Evolutionary conservation across 2,329 filamentous ascomycete genomes (phyloP).

Genomic region (Hypoxylon sp.): DNA sequence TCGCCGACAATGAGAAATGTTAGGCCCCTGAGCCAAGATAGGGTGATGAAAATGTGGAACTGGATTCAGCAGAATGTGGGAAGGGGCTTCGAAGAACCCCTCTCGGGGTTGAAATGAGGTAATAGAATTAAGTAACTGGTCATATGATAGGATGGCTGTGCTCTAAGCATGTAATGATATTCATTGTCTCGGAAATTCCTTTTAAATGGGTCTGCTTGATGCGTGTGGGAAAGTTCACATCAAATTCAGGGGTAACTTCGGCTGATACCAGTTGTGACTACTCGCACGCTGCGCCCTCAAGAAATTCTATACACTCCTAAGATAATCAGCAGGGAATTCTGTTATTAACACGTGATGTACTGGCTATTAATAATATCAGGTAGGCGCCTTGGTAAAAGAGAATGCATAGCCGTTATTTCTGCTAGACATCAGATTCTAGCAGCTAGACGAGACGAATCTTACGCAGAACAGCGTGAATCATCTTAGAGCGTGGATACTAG

Average conservation of each 20-base stretch:
- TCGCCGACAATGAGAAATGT: constrained; percentile 55
- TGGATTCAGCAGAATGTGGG: constrained; percentile 48
- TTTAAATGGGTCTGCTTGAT: not conserved
- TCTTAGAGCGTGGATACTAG: no score
- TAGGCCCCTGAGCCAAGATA: constrained; percentile 51
- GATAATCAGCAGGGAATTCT: not conserved
- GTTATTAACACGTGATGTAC: not conserved
- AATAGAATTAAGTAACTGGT: no score
- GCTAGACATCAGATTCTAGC: not conserved
- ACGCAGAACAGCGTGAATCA: no score
- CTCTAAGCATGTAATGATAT: not conserved
- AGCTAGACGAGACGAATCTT: not conserved
- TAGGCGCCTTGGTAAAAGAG: not conserved
- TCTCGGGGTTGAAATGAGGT: not conserved
- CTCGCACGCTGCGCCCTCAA: no score
- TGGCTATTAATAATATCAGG: not conserved
- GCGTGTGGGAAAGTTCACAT: not conserved
- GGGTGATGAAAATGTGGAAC: constrained; percentile 53
- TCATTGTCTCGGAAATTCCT: not conserved
- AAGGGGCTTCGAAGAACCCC: not conserved
- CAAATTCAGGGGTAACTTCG: not conserved
- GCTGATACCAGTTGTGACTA: no score
- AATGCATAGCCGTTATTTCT: not conserved
- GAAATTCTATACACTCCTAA: not conserved
- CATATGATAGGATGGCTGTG: no score